A percentile compares a stretch with the other conserved stretches of the same genome.
Conservation (phyloP, 1,139 yeast species). For the Yamadazyma membranifaciens region DNA sequence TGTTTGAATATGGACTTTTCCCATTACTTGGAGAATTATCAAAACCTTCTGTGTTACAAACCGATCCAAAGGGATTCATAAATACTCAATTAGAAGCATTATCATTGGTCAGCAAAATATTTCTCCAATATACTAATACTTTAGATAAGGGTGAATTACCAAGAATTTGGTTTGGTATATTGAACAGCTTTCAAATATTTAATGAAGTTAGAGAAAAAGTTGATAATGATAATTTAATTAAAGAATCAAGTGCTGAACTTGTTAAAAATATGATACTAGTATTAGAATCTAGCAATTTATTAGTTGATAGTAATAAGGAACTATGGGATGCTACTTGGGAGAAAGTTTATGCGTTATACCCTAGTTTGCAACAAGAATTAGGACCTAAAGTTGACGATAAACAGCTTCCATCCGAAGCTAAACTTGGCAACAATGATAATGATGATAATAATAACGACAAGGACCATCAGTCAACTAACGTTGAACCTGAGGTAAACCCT, state of each 20-base stretch:
- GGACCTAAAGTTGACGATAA: constrained; percentile 4
- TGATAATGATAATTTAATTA: constrained; percentile 37
- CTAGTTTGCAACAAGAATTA: constrained; percentile 37
- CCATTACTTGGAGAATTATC: constrained; percentile 69
- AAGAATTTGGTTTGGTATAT: constrained; percentile 35
- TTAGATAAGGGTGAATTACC: constrained; percentile 24
- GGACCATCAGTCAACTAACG: background rate
- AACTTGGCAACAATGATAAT: background rate
- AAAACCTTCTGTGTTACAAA: constrained; percentile 63
- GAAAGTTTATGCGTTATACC: constrained; percentile 43
- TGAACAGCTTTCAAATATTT: constrained; percentile 31
- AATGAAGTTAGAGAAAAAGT: constrained; percentile 19
- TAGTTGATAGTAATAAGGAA: constrained; percentile 21
- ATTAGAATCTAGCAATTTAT: constrained; percentile 27
- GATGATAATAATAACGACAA: background rate
- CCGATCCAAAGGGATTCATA: constrained; percentile 63
- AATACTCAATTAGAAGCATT: constrained; percentile 68
- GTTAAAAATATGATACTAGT: constrained; percentile 57
- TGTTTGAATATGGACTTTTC: constrained; percentile 72
- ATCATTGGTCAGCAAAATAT: constrained; percentile 66
- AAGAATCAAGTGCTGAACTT: constrained; percentile 61
- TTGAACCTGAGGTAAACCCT: background rate
- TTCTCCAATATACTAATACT: constrained; percentile 47
- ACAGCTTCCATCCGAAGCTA: too few relatives aligned
- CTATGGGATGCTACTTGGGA: constrained; percentile 42